Conservation (phyloP, 2,329 filamentous ascomycete species). For the Cadophora sp. region DNA sequence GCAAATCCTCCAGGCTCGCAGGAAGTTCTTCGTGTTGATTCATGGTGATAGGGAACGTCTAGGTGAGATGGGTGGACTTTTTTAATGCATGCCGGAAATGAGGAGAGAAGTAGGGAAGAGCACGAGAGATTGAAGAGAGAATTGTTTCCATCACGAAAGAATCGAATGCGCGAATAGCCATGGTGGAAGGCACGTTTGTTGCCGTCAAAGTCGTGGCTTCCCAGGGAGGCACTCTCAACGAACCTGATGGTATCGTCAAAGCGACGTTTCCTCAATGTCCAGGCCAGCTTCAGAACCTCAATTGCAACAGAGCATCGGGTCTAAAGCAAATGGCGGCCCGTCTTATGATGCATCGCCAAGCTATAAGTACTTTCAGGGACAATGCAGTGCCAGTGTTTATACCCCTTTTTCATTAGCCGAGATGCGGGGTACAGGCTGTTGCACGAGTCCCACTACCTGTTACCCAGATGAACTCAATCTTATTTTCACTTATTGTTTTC, state of each 20-base stretch:
- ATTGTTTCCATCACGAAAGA: neutral
- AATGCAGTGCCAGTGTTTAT: neutral
- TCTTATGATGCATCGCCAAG: neutral
- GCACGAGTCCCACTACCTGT: neutral
- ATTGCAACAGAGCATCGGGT: neutral
- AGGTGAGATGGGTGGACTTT: neutral
- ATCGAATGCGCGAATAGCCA: neutral
- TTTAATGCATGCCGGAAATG: neutral
- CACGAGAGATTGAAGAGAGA: neutral
- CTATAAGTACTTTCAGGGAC: neutral
- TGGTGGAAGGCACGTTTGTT: neutral
- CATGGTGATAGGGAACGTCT: slow-evolving; percentile 5
- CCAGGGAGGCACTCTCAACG: neutral
- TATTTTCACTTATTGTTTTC: neutral
- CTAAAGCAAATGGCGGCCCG: neutral
- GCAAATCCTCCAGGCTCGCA: slow-evolving; percentile 1
- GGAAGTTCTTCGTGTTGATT: slow-evolving; percentile 1
- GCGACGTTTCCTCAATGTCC: neutral
- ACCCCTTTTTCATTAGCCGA: slow-evolving; percentile 9
- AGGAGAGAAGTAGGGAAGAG: neutral
- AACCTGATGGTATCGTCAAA: neutral
- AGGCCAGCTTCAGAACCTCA: too few relatives aligned
- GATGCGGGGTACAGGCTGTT: neutral
- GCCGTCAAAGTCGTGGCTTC: neutral
- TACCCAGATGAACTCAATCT: neutral